These are phyloP conservation scores for Tolypocladium inflatum DNA, from an alignment of 2,329 filamentous ascomycete genomes.

Conservation along the genomic window DNA sequence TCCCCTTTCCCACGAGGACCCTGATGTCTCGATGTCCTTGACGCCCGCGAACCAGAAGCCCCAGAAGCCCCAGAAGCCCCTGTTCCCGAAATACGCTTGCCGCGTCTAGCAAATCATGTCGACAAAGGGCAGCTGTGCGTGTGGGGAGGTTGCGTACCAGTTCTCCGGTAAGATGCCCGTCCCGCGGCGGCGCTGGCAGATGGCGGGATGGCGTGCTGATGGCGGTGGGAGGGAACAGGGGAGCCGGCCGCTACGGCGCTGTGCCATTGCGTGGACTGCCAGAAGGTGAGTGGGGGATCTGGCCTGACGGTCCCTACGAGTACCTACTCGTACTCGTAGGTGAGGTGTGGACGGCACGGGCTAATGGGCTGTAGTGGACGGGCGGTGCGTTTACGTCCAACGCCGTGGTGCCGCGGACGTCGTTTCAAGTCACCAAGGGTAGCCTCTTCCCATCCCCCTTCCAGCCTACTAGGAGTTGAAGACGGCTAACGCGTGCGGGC, in stretches of 20 bases:
- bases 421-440: constrained; percentile 41
- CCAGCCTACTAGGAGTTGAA: neutral
- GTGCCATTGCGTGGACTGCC: constrained; percentile 44
- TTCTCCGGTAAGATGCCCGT: constrained; percentile 18
- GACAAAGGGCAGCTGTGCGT: constrained; percentile 25
- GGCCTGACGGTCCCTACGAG: no score
- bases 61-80: neutral
- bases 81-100: neutral
- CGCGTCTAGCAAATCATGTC: neutral
- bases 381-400: constrained; percentile 47
- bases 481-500: neutral
- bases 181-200: neutral
- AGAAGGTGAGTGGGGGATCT: constrained; percentile 32
- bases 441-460: neutral
- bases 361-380: constrained; percentile 27
- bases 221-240: constrained; percentile 15
- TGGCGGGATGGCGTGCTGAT: neutral
- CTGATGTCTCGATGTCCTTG: neutral
- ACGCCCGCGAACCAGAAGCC: neutral
- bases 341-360: no score
- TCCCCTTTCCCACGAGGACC: neutral
- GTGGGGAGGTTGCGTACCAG: constrained; percentile 23
- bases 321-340: no score
- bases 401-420: constrained; percentile 33
- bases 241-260: constrained; percentile 32